These are phyloP conservation scores for Ceratobasidium sp. DNA, from an alignment of 1,284 basidiomycete genomes.

Conservation along the genomic window DNA sequence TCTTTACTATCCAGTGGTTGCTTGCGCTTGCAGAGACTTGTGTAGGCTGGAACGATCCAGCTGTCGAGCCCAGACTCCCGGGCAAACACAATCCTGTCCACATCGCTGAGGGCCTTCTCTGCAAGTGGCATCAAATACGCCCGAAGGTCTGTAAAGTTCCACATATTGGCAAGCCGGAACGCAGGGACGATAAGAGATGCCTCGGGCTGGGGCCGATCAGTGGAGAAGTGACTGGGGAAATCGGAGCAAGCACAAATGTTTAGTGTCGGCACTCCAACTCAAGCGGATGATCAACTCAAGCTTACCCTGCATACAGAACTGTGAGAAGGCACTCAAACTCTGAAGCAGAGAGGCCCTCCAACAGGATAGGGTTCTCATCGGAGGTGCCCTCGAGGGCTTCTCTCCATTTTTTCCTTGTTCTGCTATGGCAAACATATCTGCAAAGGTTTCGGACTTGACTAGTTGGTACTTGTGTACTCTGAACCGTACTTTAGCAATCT, in stretches of 20 bases:
- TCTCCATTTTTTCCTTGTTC: not conserved
- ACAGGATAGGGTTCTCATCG: conserved; percentile 1
- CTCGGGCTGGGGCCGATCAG: not conserved
- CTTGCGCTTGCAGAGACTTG: not conserved
- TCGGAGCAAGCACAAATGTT: not conserved
- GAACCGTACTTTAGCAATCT: conserved; percentile 10
- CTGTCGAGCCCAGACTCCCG: conserved; percentile 5
- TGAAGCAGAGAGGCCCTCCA: conserved; percentile 10
- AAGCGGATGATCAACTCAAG: not conserved
- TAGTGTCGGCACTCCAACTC: not conserved
- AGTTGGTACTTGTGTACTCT: conserved; percentile 29
- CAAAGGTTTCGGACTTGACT: conserved; percentile 24
- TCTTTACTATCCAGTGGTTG: conserved; percentile 3
- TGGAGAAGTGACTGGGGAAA: not conserved
- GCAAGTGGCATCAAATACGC: not conserved
- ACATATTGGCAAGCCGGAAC: conserved; percentile 33
- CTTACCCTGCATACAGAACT: conserved; percentile 18
- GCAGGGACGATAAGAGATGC: not conserved
- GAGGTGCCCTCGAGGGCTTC: conserved; percentile 24
- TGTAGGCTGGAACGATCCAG: conserved; percentile 11
- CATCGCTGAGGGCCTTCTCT: not conserved
- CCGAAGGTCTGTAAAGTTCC: conserved; percentile 16
- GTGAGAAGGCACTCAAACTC: conserved; percentile 17
- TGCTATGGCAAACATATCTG: conserved; percentile 8
- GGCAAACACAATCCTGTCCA: conserved; percentile 19